Evolutionary conservation across 148 eudicot genomes (phyloP).

Genomic region (Linanthus parryae): DNA sequence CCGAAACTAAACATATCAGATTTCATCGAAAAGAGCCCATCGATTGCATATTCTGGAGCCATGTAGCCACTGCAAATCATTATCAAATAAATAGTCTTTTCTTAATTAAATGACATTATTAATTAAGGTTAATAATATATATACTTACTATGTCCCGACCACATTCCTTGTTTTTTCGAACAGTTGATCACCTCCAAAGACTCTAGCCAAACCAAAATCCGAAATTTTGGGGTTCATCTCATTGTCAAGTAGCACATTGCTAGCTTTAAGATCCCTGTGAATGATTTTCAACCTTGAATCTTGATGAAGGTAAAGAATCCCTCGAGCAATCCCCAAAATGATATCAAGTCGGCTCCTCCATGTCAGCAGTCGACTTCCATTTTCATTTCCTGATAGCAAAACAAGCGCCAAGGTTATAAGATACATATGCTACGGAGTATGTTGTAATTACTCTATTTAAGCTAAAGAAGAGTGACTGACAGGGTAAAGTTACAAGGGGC

Average conservation of each 20-base stretch:
- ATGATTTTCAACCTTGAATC: neutral
- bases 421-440: neutral
- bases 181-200: neutral
- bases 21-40: neutral
- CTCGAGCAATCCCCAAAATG: neutral
- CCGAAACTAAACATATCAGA: neutral
- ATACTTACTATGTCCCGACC: slow-evolving; percentile 1
- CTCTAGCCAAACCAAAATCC: neutral
- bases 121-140: neutral
- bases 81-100: neutral
- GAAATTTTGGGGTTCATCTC: neutral
- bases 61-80: neutral
- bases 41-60: neutral
- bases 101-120: neutral
- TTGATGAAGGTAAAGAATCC: neutral
- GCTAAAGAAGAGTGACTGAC: neutral
- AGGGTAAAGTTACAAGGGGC: neutral
- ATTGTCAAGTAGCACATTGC: neutral
- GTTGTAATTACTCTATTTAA: neutral
- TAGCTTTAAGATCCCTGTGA: neutral
- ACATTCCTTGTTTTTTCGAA: neutral
- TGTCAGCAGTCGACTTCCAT: neutral
- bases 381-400: neutral
- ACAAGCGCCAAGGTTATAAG: too few species aligned
- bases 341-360: neutral